A percentile compares a stretch with the other conserved stretches of the same genome.
Conservation (phyloP, 257 asterid genomes). For the Forsythia viridissima region DNA sequence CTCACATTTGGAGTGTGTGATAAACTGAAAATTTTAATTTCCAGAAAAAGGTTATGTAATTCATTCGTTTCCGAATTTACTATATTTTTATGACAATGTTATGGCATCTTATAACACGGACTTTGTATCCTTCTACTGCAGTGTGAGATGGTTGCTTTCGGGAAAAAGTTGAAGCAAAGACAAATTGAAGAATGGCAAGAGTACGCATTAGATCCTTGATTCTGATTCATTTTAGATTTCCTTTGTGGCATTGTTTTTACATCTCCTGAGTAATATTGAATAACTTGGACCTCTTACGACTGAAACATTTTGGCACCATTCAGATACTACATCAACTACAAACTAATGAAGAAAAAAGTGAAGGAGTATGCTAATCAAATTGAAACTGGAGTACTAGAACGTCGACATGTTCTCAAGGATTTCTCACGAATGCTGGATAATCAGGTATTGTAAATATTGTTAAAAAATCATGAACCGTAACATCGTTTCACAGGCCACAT, state of each 20-base stretch:
- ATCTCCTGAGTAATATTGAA: background rate
- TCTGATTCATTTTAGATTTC: background rate
- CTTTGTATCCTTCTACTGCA: conserved; percentile 27
- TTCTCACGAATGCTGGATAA: conserved; percentile 87
- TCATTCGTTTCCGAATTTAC: background rate
- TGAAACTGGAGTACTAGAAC: conserved; percentile 64
- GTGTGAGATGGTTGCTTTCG: conserved; percentile 85
- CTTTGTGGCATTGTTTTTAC: background rate
- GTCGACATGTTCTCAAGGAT: conserved; percentile 84
- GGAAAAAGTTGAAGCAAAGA: conserved; percentile 87
- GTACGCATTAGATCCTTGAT: conserved; percentile 37
- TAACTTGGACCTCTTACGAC: background rate
- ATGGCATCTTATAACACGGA: background rate
- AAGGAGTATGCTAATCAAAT: conserved; percentile 77
- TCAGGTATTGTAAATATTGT: conserved; percentile 57
- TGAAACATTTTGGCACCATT: conserved; percentile 14
- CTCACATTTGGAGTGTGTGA: background rate
- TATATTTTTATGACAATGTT: background rate
- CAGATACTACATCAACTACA: conserved; percentile 97
- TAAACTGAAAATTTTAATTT: background rate
- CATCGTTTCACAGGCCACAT: background rate
- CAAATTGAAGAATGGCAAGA: conserved; percentile 91
- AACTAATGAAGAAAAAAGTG: conserved; percentile 88
- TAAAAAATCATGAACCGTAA: background rate
- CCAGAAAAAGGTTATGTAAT: background rate